Evolutionary conservation across 306 rosid species (phyloP), one percentile per base, ranked within the genome.

Genomic region (Prunus fruticosa): DNA sequence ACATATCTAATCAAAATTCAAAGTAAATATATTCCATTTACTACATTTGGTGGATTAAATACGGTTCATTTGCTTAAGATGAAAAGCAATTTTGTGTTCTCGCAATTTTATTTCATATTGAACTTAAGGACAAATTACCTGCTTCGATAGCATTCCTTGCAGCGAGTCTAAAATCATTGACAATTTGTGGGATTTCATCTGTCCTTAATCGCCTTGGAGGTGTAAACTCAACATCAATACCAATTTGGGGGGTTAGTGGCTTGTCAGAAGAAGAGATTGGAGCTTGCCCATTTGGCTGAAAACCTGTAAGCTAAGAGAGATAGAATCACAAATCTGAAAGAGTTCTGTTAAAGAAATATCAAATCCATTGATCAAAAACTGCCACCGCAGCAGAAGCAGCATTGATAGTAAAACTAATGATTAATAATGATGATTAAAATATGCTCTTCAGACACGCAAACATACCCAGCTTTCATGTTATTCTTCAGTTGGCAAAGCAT

Each of bases 81-180:
- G 6, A 38, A n/a, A 10, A 10, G 6, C 13, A n/a, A 56, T n/a
- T n/a, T 56, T 56, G 28, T 3, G 28, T 3, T 56, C 27, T 25
- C 18, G 19, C 20, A 27, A 63, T 63, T 52, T n/a, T 11, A 32
- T 30, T 53, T 53, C 30, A 11, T 52, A 32, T 12, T 5, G n/a
- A 71, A 19, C 6, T 12, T 2, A 20, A 8, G 23, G 38, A 25
- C 15, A 63, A 75, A 45, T 69, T 76, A 91, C 97, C 97, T 58
- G 95, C 97, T 89, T 91, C 87, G 6, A 91, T 89, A 25, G 93
- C 93, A 75, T 86, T 89, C 64, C 82, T 86, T 25, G 90, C 88
- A 7, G 90, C 93, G 32, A 73, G 78, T 74, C 90, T 83, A 67
- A 88, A 91, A 76, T 91, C 88, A 27, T 89, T 79, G 30, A 88